phyloP scores from a whole-genome alignment of 1,284 basidiomycete genomes.

The Apiotrichum gamsii region DNA sequence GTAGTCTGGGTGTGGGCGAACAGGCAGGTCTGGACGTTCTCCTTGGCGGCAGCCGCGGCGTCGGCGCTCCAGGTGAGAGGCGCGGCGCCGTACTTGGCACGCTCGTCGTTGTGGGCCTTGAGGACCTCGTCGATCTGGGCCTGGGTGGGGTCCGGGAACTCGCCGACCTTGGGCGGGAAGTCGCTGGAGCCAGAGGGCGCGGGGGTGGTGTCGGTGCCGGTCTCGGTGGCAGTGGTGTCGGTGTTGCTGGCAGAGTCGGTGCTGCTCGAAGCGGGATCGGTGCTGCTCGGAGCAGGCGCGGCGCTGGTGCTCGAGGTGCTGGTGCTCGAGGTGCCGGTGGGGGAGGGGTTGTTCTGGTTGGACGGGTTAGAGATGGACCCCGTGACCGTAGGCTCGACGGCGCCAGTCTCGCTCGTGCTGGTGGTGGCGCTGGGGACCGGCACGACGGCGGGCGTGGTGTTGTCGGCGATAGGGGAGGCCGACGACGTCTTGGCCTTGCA shows the following conservation, averaged over 20 bases:
- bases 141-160: not conserved
- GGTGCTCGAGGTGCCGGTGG: too few species aligned
- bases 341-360: too few species aligned
- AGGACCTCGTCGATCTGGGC: constrained; percentile 16
- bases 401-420: not conserved
- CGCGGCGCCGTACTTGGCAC: constrained; percentile 25
- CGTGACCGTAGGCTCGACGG: not conserved
- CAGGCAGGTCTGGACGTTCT: constrained; percentile 3
- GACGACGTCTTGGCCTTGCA: not conserved
- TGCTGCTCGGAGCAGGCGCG: too few species aligned
- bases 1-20: not conserved
- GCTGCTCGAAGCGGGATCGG: too few species aligned
- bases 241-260: not conserved
- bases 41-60: constrained; percentile 6
- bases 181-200: not conserved
- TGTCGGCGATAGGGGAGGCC: not conserved
- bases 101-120: constrained; percentile 34
- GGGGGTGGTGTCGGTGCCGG: constrained; percentile 16
- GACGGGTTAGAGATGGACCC: too few species aligned
- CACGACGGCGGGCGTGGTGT: not conserved
- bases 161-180: not conserved
- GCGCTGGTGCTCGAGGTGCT: too few species aligned
- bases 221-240: constrained; percentile 18
- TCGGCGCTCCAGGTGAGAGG: constrained; percentile 8
- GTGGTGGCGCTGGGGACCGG: not conserved